These are phyloP conservation scores for Apiospora arundinis DNA, from an alignment of 2,329 filamentous ascomycete species.

Conservation along the genomic window DNA sequence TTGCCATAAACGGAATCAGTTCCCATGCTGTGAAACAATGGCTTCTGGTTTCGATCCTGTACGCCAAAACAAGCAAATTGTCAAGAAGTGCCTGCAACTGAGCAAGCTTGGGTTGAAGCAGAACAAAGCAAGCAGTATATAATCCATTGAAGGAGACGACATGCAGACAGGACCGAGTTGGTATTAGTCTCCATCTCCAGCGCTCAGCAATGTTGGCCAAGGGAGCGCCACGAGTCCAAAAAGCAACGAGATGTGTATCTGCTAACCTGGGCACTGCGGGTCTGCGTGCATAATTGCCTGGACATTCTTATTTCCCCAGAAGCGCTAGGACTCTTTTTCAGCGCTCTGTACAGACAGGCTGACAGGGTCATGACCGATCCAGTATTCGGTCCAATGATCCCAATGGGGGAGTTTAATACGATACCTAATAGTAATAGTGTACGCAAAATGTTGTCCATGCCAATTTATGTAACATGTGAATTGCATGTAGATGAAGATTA, in stretches of 20 bases:
- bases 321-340: background rate
- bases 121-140: background rate
- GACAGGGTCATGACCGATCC: background rate
- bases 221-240: background rate
- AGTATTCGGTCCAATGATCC: background rate
- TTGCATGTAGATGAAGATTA: background rate
- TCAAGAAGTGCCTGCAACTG: background rate
- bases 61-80: background rate
- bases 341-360: background rate
- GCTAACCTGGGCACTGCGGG: background rate
- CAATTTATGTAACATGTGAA: constrained; percentile 6
- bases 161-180: no score
- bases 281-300: constrained; percentile 14
- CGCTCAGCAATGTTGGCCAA: no score
- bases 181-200: no score
- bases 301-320: constrained; percentile 13
- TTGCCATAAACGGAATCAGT: background rate
- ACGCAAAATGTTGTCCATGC: background rate
- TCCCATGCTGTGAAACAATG: background rate
- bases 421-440: no score
- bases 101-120: background rate
- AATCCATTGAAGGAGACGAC: no score
- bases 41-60: background rate
- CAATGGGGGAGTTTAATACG: background rate
- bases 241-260: background rate